These are phyloP conservation scores for Candida freyschussii DNA, from an alignment of 1,139 yeast species.

Conservation along the genomic window DNA sequence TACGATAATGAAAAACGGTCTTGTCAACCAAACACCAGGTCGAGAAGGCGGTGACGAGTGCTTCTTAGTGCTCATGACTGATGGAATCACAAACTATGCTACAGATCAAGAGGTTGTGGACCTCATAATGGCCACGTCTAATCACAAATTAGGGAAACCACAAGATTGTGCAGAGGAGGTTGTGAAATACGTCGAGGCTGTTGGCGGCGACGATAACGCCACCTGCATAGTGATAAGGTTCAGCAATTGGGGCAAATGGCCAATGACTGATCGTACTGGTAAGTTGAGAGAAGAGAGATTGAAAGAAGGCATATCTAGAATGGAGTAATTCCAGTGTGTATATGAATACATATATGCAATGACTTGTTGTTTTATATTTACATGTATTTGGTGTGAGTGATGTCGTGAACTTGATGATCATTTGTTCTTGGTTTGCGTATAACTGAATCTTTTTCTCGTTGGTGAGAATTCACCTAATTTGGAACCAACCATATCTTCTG, in stretches of 20 bases:
- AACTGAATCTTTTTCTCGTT: slow-evolving; percentile 74
- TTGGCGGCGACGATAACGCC: slow-evolving; percentile 94
- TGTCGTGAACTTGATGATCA: slow-evolving; percentile 9
- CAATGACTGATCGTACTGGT: slow-evolving; percentile 76
- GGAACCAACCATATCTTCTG: slow-evolving; percentile 97
- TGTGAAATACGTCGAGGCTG: slow-evolving; percentile 73
- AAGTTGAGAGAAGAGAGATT: slow-evolving; percentile 70
- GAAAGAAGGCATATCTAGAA: slow-evolving; percentile 43
- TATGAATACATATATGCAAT: background rate
- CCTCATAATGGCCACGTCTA: slow-evolving; percentile 68
- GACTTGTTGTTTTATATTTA: background rate
- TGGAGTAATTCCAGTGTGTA: slow-evolving; percentile 26
- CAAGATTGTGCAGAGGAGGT: slow-evolving; percentile 84
- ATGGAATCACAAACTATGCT: slow-evolving; percentile 78
- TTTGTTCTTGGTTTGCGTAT: slow-evolving; percentile 54
- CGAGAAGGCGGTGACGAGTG: slow-evolving; percentile 67
- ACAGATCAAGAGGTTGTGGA: slow-evolving; percentile 92
- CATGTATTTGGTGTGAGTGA: slow-evolving; percentile 1
- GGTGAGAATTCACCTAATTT: slow-evolving; percentile 95
- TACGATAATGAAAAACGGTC: slow-evolving; percentile 21
- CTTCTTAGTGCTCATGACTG: slow-evolving; percentile 72
- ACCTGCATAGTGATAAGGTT: slow-evolving; percentile 78
- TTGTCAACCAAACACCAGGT: slow-evolving; percentile 31
- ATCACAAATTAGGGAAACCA: slow-evolving; percentile 71
- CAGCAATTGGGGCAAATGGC: slow-evolving; percentile 95